phyloP scores from a whole-genome alignment of 2,329 filamentous ascomycete species.

The Ceratocystis ficicola region DNA sequence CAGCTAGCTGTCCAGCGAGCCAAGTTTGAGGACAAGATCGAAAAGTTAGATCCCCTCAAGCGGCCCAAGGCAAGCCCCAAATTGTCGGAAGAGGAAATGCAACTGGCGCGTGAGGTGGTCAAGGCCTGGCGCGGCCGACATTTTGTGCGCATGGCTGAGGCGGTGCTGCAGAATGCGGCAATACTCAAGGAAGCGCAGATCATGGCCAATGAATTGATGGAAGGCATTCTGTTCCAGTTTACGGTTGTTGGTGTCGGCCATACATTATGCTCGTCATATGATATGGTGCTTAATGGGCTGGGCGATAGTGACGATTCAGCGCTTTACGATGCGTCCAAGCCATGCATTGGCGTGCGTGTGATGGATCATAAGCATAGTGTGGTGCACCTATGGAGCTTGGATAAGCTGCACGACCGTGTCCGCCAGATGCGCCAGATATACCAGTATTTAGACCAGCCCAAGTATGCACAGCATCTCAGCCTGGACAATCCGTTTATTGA shows the following conservation, averaged over 20 bases:
- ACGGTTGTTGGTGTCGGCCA: slow-evolving; percentile 82
- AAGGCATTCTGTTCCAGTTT: slow-evolving; percentile 89
- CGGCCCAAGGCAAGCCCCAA: slow-evolving; percentile 48
- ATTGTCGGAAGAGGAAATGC: slow-evolving; percentile 60
- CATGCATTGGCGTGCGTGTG: slow-evolving; percentile 79
- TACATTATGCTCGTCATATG: slow-evolving; percentile 82
- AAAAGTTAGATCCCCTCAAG: slow-evolving; percentile 57
- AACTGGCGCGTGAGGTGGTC: slow-evolving; percentile 53
- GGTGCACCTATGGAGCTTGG: slow-evolving; percentile 85
- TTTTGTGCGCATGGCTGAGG: slow-evolving; percentile 89
- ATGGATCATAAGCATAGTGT: slow-evolving; percentile 81
- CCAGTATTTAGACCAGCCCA: slow-evolving; percentile 88
- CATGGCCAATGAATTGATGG: slow-evolving; percentile 93
- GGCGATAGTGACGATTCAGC: slow-evolving; percentile 72
- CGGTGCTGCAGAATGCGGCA: slow-evolving; percentile 75
- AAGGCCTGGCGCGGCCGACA: slow-evolving; percentile 70
- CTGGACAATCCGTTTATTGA: slow-evolving; percentile 90
- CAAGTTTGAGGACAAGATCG: slow-evolving; percentile 71
- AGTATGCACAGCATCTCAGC: slow-evolving; percentile 86
- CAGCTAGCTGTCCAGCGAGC: slow-evolving; percentile 74
- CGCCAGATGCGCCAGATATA: slow-evolving; percentile 93
- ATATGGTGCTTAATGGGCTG: slow-evolving; percentile 86
- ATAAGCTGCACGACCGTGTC: slow-evolving; percentile 79
- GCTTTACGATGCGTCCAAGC: slow-evolving; percentile 70
- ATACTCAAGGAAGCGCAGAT: slow-evolving; percentile 91